A percentile compares a stretch with the other conserved stretches of the same genome.
Conservation (phyloP, 1,284 basidiomycete species). For the Apiotrichum akiyoshidainum region DNA sequence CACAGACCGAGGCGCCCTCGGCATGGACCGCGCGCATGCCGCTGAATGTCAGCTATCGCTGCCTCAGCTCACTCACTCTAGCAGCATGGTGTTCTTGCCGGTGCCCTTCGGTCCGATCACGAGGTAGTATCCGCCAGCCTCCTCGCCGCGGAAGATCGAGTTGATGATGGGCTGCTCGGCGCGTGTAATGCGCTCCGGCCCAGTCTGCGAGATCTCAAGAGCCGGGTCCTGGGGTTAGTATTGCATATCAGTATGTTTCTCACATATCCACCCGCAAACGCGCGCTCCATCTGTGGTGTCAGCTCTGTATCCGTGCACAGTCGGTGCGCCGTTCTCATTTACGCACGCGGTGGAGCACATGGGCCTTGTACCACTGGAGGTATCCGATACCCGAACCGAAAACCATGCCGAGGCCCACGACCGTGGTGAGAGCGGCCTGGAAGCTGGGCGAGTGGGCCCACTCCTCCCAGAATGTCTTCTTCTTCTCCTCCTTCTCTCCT, state of each 20-base stretch:
- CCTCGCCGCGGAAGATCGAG: slow-evolving; percentile 68
- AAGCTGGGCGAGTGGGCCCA: slow-evolving; percentile 43
- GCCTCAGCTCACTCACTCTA: slow-evolving; percentile 55
- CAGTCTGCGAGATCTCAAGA: slow-evolving; percentile 61
- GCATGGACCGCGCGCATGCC: slow-evolving; percentile 70
- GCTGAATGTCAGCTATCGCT: slow-evolving; percentile 14
- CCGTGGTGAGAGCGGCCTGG: slow-evolving; percentile 48
- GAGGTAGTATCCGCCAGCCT: slow-evolving; percentile 70
- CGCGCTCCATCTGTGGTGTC: slow-evolving; percentile 38
- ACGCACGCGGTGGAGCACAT: slow-evolving; percentile 68
- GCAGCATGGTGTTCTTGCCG: slow-evolving; percentile 73
- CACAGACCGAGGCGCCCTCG: slow-evolving; percentile 56
- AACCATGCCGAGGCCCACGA: slow-evolving; percentile 47
- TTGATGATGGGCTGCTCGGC: slow-evolving; percentile 73
- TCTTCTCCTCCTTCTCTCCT: not conserved
- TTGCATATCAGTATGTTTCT: slow-evolving; percentile 5
- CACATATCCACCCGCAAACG: slow-evolving; percentile 46
- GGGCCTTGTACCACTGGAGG: slow-evolving; percentile 72
- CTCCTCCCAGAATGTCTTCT: slow-evolving; percentile 32
- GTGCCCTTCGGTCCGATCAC: slow-evolving; percentile 71
- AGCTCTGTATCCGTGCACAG: not conserved
- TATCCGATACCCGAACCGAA: slow-evolving; percentile 61
- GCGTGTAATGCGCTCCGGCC: slow-evolving; percentile 62
- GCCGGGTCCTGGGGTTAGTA: slow-evolving; percentile 65
- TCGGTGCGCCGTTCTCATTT: not conserved